Percentiles rank a stretch among this genome's conserved stretches.
These are phyloP conservation scores for Oryza glumipatula DNA, from an alignment of 176 grass and related monocot species.

Conservation along the genomic window DNA sequence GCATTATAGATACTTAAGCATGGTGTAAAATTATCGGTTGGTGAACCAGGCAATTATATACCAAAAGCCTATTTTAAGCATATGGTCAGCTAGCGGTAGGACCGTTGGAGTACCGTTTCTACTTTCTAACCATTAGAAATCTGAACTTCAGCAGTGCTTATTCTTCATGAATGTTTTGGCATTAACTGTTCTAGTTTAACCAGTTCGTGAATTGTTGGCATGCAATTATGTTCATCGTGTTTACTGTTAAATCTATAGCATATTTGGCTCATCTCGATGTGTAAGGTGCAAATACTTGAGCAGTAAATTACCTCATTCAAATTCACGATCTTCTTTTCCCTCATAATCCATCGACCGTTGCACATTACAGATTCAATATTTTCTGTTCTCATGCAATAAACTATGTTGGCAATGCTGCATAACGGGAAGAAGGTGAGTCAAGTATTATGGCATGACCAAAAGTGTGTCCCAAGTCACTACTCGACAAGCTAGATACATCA, in stretches of 20 bases:
- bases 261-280: not conserved
- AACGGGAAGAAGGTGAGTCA: not conserved
- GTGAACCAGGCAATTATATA: not conserved
- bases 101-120: not conserved
- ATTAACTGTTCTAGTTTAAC: not conserved
- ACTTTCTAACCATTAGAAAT: not conserved
- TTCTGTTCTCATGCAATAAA: slow-evolving; percentile 57
- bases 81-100: not conserved
- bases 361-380: slow-evolving; percentile 68
- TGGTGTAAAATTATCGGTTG: not conserved
- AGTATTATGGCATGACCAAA: not conserved
- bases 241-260: not conserved
- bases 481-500: not conserved
- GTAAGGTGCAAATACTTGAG: not conserved
- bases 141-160: not conserved
- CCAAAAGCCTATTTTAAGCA: not conserved
- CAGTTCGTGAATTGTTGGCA: not conserved
- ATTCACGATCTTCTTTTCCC: slow-evolving; percentile 51
- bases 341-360: slow-evolving; percentile 62
- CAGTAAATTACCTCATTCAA: slow-evolving; percentile 51
- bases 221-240: not conserved
- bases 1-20: not conserved
- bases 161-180: not conserved
- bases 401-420: slow-evolving; percentile 52
- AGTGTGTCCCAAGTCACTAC: not conserved